Evolutionary conservation across 805 yeast species (phyloP).

Genomic region (Candida krabiensis): DNA sequence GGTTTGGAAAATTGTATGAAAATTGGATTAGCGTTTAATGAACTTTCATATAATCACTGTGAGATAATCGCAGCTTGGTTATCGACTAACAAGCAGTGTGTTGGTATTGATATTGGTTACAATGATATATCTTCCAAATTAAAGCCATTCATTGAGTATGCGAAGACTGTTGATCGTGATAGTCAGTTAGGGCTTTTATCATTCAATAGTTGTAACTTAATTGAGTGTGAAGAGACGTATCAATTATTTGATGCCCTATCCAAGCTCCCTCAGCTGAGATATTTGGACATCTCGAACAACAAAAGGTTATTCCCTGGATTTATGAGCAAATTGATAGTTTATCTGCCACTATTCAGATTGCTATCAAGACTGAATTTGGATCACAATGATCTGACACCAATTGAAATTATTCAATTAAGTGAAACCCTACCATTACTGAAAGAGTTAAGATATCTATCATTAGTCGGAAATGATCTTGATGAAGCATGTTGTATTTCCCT

Average conservation of each 20-base stretch:
- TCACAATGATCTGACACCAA: conserved; percentile 56
- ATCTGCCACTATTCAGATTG: conserved; percentile 66
- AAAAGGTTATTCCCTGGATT: conserved; percentile 65
- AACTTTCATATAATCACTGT: conserved; percentile 59
- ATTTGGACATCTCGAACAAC: conserved; percentile 74
- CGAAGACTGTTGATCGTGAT: conserved; percentile 13
- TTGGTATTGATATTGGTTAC: conserved; percentile 83
- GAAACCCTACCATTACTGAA: conserved; percentile 70
- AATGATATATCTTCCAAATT: conserved; percentile 57
- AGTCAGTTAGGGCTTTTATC: conserved; percentile 50
- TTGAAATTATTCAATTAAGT: conserved; percentile 58
- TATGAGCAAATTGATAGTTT: conserved; percentile 55
- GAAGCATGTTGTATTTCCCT: conserved; percentile 63
- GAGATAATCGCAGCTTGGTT: conserved; percentile 61
- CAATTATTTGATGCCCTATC: conserved; percentile 50
- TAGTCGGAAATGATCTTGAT: conserved; percentile 63
- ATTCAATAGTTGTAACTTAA: conserved; percentile 60
- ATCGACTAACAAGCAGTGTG: conserved; percentile 39
- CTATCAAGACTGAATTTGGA: conserved; percentile 73
- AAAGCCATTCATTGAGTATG: conserved; percentile 38
- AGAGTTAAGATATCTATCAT: conserved; percentile 64
- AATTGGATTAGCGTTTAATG: conserved; percentile 77
- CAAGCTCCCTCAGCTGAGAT: conserved; percentile 57
- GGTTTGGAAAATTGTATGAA: conserved; percentile 61
- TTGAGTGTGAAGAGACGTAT: conserved; percentile 51